Evolutionary conservation across 352 stramenopile genomes (phyloP), one percentile per base, ranked within the genome.

Genomic region (Globisporangium polare): DNA sequence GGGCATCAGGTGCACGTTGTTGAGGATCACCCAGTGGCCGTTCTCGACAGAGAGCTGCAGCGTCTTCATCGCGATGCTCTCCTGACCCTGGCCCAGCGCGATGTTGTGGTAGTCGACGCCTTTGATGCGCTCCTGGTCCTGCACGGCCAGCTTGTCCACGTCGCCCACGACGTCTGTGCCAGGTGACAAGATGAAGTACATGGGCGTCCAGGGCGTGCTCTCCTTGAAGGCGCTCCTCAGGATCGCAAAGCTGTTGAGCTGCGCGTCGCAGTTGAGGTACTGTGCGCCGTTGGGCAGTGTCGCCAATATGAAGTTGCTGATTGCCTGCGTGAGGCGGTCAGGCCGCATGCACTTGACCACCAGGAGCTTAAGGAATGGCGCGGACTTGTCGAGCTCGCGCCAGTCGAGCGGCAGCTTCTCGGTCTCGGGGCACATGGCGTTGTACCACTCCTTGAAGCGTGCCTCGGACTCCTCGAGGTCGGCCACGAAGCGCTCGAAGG

Each of bases 161-260:
- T 98, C 94, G 0, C 86, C 91, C 20, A 99, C 94, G 0, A 99
- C 95, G 72, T 99, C 97, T 0, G 95, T 96, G n/a, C 95, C 96
- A 4, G 95, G 94, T 45, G 90, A 98, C 47, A 99, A 72, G 58
- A 99, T 97, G 63, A 99, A 99, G 69, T 98, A 99, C 65, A 99
- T 96, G 17, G 97, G 97, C n/a, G 95, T 98, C 66, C 75, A 95
- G 15, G 96, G 89, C 20, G 90, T 98, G 12, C 87, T 97, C 57
- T 99, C 96, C 22, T 75, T 70, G 55, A 98, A 97, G 2, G 88
- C 90, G 51, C 94, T 91, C n/a, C 98, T 80, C 24, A 99, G 73
- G 26, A 99, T 89, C 22, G 97, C 80, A 66, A 97, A 96, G 59
- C 89, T 97, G 68, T 98, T 99, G 42, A 99, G 83, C 31, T 97